These are phyloP conservation scores for Aspergillus olivimuriae DNA, from an alignment of 495 filamentous ascomycete species.

Conservation along the genomic window DNA sequence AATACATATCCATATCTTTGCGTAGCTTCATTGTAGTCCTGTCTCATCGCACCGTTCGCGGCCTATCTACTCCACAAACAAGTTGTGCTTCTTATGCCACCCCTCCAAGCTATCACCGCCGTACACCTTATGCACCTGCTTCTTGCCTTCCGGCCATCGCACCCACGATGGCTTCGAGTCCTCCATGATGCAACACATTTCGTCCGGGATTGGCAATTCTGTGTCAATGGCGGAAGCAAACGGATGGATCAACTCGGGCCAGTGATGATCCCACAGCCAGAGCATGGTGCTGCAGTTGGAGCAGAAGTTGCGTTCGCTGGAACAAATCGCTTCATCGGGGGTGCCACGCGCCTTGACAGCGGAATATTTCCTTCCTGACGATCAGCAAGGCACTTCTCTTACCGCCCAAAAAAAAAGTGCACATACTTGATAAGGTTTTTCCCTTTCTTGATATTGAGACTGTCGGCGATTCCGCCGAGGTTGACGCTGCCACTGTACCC, in stretches of 20 bases:
- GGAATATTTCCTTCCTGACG: conserved; percentile 37
- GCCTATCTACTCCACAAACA: conserved; percentile 20
- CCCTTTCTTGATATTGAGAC: conserved; percentile 41
- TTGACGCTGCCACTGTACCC: conserved; percentile 46
- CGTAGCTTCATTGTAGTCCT: too few relatives aligned
- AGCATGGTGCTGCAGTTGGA: conserved; percentile 47
- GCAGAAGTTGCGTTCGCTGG: conserved; percentile 48
- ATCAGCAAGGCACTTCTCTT: background rate
- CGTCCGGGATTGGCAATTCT: conserved; percentile 41
- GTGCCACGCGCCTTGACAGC: conserved; percentile 47
- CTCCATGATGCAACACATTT: conserved; percentile 47
- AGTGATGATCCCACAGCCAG: conserved; percentile 42
- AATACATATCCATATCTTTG: too few relatives aligned
- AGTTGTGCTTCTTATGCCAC: conserved; percentile 46
- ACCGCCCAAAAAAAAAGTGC: background rate
- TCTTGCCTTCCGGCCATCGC: conserved; percentile 47
- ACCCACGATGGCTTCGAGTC: conserved; percentile 46
- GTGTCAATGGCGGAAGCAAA: conserved; percentile 54
- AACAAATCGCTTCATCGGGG: conserved; percentile 32
- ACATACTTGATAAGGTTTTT: conserved; percentile 46
- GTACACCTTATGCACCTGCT: conserved; percentile 38
- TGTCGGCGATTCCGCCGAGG: conserved; percentile 43
- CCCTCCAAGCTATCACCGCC: conserved; percentile 40
- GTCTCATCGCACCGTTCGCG: too few relatives aligned
- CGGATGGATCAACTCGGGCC: conserved; percentile 51